Evolutionary conservation across 2,329 filamentous ascomycete species (phyloP), one percentile per base, ranked within the genome.

Genomic region (Colletotrichum sp.): DNA sequence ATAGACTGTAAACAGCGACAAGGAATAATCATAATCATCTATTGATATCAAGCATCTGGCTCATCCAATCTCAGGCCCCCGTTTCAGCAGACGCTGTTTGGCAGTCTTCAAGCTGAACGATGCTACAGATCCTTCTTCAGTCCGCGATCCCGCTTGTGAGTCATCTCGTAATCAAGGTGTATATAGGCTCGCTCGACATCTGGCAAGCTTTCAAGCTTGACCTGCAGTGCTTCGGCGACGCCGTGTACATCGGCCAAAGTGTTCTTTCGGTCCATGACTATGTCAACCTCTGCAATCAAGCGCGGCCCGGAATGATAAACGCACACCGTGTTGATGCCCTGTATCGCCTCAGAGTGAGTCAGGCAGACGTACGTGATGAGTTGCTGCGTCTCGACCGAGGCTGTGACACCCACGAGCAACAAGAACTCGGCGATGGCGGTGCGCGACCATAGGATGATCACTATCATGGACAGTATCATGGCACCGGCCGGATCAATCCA

Each of bases 151-250:
- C 96, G 96, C 84, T 97, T 96, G 85, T 99, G 96, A 21, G 94
- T 96, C 10, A 96, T 98, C 87, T 99, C 97, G 81, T 97, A 99
- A 84, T 99, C 96, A 26, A 98, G 96, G 84, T 99, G 97, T 34
- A 99, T 96, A 83, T 98, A 99, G 0, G 96, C 96, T 76, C 96
- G 89, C 89, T 99, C 97, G 18, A 99, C 93, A 83, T 98, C 93
- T 0, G 96, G 96, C 78, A 99, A 85, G 71, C 93, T 94, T 89
- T 99, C 97, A 6, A 99, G 89, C 88, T 99, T 99, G 77, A 94
- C 94, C 88, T 99, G 97, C 80, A 99, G 88, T 81, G 94, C 96
- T 86, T 99, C 96, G 1, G 97, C 96, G 18, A 98, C 92, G 82
- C 99, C 96, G 84, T 99, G 97, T 1, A 96, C 97, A 74, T 93